A percentile compares a stretch with the other conserved stretches of the same genome.
phyloP scores from a whole-genome alignment of 225 moss, liverwort and hornwort genomes.

The Neckera pumila region DNA sequence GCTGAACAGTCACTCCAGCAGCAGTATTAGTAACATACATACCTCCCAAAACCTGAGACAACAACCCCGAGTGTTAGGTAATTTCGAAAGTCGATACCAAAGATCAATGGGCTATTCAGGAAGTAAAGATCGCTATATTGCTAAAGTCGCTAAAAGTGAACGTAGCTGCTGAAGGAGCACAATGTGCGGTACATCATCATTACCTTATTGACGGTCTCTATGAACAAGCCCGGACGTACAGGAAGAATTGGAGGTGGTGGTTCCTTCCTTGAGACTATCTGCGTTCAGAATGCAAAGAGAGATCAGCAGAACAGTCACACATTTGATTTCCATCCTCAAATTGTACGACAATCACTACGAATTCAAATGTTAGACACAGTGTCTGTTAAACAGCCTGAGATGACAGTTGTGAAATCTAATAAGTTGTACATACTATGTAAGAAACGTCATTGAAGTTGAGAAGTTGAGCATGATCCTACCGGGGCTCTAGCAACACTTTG shows the following conservation, averaged over 20 bases:
- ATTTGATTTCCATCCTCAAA: not conserved
- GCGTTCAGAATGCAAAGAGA: not conserved
- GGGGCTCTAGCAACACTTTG: slow-evolving; percentile 14
- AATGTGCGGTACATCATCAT: not conserved
- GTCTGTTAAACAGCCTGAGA: not conserved
- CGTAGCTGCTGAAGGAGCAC: not conserved
- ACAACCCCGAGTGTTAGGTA: not conserved
- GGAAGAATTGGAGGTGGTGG: slow-evolving; percentile 49
- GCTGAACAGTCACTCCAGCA: slow-evolving; percentile 87
- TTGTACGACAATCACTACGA: not conserved
- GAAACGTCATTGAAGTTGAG: not conserved
- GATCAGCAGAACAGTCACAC: not conserved
- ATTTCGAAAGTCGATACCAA: not conserved
- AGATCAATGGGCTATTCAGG: not conserved
- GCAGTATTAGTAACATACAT: slow-evolving; percentile 83
- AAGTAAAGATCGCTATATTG: not conserved
- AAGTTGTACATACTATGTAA: not conserved
- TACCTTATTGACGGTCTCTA: slow-evolving; percentile 89
- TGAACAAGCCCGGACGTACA: slow-evolving; percentile 85
- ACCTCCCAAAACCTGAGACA: slow-evolving; percentile 57
- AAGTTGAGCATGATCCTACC: slow-evolving; percentile 4
- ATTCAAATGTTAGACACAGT: not conserved
- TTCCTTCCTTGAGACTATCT: slow-evolving; percentile 23
- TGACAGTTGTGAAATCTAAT: not conserved
- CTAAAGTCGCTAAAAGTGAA: not conserved